Evolutionary conservation across 2,329 filamentous ascomycete genomes (phyloP), one percentile per base, ranked within the genome.

Genomic region (Talaromyces sp.): DNA sequence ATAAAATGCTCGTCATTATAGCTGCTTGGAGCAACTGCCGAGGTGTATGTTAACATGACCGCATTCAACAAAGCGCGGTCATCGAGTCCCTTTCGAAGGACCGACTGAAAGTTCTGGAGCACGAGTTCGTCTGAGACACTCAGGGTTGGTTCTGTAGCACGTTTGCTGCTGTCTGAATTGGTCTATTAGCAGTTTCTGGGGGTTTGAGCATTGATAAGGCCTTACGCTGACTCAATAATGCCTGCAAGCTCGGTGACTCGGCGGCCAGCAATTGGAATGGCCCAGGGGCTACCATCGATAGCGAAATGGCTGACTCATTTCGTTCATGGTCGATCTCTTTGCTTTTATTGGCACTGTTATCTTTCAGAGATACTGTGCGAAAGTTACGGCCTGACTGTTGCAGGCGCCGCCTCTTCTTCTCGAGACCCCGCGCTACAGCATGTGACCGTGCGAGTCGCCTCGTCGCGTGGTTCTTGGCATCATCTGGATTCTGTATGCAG

Each of bases 41-140:
- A 78, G 10, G 71, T 62, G 50, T 80, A 71, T 0, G 79, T 74
- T n/a, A 81, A 73, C 76, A 81, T 78, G 10, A 77, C 67, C 0
- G 80, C 79, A 65, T 73, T 79, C 1, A 77, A 50, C 6, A 82
- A 73, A 60, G 79, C 78, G 0, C 70, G 73, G 61, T 82, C 78
- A 37, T 72, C 70, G 0, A 76, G 37, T 0, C 74, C 73, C 3
- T 68, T 73, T 61, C 71, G 74, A 27, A 82, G 73, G 35, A 82
- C 72, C 0, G 72, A 72, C 16, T 52, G 67, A 37, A 81, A 80
- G 64, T 73, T 79, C 19, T 78, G 76, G n/a, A 81, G 71, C 1
- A 70, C 71, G 47, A 78, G 71, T n/a, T 77, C 73, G 7, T 80
- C 74, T 0, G 69, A 66, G 31, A 80, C 64, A 19, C 73, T 81